Conservation (phyloP, 2,329 filamentous ascomycete species). For the Rugonectria rugulosa region DNA sequence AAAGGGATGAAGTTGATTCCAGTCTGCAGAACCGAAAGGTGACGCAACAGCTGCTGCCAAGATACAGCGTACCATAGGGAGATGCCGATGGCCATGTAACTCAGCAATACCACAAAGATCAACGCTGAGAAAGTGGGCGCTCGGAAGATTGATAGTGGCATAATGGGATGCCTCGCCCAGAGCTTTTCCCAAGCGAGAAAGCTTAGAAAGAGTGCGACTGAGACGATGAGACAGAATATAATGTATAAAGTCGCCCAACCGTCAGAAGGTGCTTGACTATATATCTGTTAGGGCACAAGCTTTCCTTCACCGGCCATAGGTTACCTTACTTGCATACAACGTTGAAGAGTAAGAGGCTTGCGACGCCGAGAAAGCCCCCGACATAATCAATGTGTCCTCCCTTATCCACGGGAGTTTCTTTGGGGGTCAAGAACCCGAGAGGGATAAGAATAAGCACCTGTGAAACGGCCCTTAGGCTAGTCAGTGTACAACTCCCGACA, state of each 20-base stretch:
- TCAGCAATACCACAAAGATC: conserved; percentile 52
- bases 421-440: conserved; percentile 21
- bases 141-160: conserved; percentile 54
- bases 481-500: too few species aligned
- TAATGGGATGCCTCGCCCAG: conserved; percentile 50
- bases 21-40: conserved; percentile 48
- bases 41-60: conserved; percentile 53
- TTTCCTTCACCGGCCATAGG: too few species aligned
- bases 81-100: conserved; percentile 58
- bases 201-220: conserved; percentile 38
- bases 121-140: conserved; percentile 53
- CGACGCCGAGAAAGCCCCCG: conserved; percentile 49
- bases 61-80: conserved; percentile 56
- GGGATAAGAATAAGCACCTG: conserved; percentile 14
- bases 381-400: conserved; percentile 42
- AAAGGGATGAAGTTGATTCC: conserved; percentile 49
- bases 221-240: conserved; percentile 48
- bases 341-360: conserved; percentile 55
- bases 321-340: conserved; percentile 58
- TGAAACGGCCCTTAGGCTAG: conserved; percentile 13
- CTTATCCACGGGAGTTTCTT: conserved; percentile 34
- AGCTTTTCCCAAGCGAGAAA: conserved; percentile 53
- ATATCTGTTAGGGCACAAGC: neutral
- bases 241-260: conserved; percentile 54
- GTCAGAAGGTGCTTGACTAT: conserved; percentile 50